A percentile compares a stretch with the other conserved stretches of the same genome.
phyloP scores from a whole-genome alignment of 768 basidiomycete species.

The Hericium alpestre region DNA sequence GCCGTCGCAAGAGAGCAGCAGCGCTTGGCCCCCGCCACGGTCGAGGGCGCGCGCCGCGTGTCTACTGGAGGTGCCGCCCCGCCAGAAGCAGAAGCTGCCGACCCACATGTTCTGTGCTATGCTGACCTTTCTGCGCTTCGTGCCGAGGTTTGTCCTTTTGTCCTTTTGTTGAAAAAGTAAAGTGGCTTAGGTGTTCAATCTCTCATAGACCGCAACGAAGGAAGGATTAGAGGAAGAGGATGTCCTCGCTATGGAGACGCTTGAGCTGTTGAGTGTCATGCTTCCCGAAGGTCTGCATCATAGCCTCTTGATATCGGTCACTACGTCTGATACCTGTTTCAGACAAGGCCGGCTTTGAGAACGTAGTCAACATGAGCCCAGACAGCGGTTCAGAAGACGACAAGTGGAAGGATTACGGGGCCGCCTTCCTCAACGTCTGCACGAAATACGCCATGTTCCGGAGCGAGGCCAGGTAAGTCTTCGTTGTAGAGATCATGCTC shows the following conservation, averaged over 20 bases:
- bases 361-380: not conserved
- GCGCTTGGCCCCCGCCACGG: not conserved
- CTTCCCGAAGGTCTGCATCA: slow-evolving; percentile 29
- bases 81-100: not conserved
- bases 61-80: not conserved
- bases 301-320: not conserved
- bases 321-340: not conserved
- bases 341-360: not conserved
- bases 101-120: slow-evolving; percentile 1
- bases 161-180: not conserved
- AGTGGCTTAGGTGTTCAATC: not conserved
- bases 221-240: slow-evolving; percentile 18
- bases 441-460: slow-evolving; percentile 8
- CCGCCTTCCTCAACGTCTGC: slow-evolving; percentile 4
- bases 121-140: slow-evolving; percentile 7
- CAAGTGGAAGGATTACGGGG: slow-evolving; percentile 1
- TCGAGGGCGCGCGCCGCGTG: not conserved
- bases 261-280: slow-evolving; percentile 28
- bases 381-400: not conserved
- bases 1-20: slow-evolving; percentile 5
- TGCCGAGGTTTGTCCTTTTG: slow-evolving; percentile 3
- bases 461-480: slow-evolving; percentile 1
- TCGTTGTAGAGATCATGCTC: not conserved
- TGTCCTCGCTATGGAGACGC: slow-evolving; percentile 24
- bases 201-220: slow-evolving; percentile 14